Base-by-base conservation (phyloP, 2,329 filamentous ascomycete genomes). In the Helicocarpus griseus region DNA sequence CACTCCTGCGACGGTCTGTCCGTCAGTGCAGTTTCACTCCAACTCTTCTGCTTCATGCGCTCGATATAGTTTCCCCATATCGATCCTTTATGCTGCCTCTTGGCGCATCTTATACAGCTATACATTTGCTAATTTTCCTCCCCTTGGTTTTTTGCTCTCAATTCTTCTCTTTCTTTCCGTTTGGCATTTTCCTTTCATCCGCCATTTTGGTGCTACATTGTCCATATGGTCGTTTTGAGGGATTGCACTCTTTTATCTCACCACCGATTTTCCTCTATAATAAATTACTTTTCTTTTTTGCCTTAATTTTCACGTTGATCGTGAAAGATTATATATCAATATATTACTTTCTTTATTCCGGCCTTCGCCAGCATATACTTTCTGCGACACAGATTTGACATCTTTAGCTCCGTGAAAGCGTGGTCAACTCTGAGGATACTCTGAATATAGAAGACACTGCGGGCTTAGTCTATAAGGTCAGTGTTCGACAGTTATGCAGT, bases 21-120 rank as follows among this genome's bases (percentile, higher is more conserved):
- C 52, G n/a, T 40, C 53, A 52, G 22, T 38, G 21, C 39, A 39
- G 53, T 57, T 51, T 57, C 59, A 56, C 56, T 54, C 53, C 50
- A 52, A 52, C 50, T 55, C 53, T 59, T 53, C 53, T 54, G 53
- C 53, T 57, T 56, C 56, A 58, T 62, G 60, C 57, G 52, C 53
- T 57, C 57, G 49, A 51, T 51, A 51, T 47, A 38, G 17, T 45
- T 52, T 57, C 26, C 33, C 51, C 56, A 46, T 56, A 41, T 50
- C 53, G 51, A 48, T 43, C 35, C 40, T 44, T 22, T 24, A 36
- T 53, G 45, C 24, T 24, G 21, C 29, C 28, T 33, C 53, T 55
- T 55, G 53, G 53, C 53, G 40, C 21, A 41, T 55, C 46, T 53
- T 38, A 55, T 52, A 52, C 41, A 26, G 26, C 17, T 28, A 39